Conservation (phyloP, 2,329 filamentous ascomycete genomes). For the Didymella lethalis region DNA sequence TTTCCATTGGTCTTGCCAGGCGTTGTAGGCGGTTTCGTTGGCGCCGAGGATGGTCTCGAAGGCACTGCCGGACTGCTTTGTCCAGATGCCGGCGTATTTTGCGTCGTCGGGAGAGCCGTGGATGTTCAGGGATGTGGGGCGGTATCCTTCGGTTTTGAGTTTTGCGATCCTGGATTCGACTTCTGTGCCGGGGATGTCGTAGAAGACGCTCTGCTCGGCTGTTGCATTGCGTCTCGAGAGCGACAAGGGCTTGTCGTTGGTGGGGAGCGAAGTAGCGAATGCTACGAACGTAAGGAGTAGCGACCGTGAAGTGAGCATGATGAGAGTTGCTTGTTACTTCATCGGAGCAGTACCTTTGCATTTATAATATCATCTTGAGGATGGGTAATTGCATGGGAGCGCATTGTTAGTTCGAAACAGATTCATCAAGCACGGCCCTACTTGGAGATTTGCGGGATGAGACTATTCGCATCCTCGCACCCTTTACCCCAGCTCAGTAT, state of each 20-base stretch:
- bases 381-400: not conserved
- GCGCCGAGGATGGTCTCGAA: constrained; percentile 29
- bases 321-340: not conserved
- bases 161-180: constrained; percentile 13
- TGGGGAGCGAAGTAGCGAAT: constrained; percentile 18
- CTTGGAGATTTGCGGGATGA: constrained; percentile 3
- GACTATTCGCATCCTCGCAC: constrained; percentile 1
- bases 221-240: constrained; percentile 23
- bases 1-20: constrained; percentile 30
- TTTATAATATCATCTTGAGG: not conserved
- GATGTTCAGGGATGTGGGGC: constrained; percentile 26
- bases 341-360: not conserved
- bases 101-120: constrained; percentile 25
- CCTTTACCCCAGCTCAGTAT: not conserved
- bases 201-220: constrained; percentile 24
- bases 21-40: constrained; percentile 25
- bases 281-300: constrained; percentile 22
- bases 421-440: constrained; percentile 4
- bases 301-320: constrained; percentile 20
- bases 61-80: constrained; percentile 21
- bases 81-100: constrained; percentile 33
- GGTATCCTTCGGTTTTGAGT: constrained; percentile 29
- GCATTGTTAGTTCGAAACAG: constrained; percentile 1
- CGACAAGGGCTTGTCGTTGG: constrained; percentile 2
- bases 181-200: constrained; percentile 15